These are phyloP conservation scores for Pseudogymnoascus sp. DNA, from an alignment of 2,329 filamentous ascomycete genomes.

Conservation along the genomic window DNA sequence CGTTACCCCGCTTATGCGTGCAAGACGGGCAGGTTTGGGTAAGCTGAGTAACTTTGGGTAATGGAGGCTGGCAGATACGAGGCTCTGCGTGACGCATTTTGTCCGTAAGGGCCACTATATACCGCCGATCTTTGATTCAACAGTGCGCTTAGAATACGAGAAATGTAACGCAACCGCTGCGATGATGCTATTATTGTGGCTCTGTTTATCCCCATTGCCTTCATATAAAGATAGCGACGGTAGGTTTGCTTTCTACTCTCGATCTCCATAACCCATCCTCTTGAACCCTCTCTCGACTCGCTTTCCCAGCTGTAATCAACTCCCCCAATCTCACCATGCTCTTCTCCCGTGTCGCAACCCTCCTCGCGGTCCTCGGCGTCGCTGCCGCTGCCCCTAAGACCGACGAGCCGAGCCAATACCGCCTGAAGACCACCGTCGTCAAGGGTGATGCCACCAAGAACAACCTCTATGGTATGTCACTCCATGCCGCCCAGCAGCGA, in stretches of 20 bases:
- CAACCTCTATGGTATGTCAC: constrained; percentile 14
- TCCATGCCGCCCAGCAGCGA: neutral
- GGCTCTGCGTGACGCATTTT: neutral
- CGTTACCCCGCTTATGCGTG: constrained; percentile 4
- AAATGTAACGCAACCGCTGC: neutral
- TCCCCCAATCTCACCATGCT: neutral
- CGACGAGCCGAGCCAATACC: constrained; percentile 10
- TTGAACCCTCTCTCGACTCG: neutral
- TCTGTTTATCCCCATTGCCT: neutral
- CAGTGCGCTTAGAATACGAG: neutral
- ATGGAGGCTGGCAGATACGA: neutral
- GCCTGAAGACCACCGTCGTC: constrained; percentile 17
- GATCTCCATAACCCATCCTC: neutral
- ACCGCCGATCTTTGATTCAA: neutral
- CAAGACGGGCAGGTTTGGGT: neutral
- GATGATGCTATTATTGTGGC: constrained; percentile 6
- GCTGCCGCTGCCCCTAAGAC: neutral
- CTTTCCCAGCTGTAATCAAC: neutral
- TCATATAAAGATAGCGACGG: neutral
- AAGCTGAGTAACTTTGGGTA: neutral
- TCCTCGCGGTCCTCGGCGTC: neutral
- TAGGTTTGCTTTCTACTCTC: neutral
- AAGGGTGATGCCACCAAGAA: constrained; percentile 13
- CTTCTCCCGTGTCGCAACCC: neutral
- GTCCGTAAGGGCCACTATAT: neutral